A percentile compares a stretch with the other conserved stretches of the same genome.
Evolutionary conservation across 306 rosid genomes (phyloP).

Genomic region (Prunus padus): DNA sequence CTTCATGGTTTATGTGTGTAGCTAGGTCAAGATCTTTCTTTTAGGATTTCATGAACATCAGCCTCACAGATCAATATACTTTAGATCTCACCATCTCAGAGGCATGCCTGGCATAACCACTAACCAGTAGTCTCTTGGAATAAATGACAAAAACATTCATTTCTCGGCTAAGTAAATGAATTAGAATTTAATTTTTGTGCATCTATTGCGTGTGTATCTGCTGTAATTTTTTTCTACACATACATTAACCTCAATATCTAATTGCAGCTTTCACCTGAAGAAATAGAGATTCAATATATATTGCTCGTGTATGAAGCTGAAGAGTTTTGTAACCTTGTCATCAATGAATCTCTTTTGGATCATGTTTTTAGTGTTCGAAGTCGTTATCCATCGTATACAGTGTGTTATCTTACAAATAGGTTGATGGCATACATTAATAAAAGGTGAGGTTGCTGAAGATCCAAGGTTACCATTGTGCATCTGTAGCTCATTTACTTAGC

Average conservation of each 20-base stretch:
- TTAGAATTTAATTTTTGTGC: neutral
- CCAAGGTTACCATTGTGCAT: neutral
- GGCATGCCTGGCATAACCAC: neutral
- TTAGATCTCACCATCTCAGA: neutral
- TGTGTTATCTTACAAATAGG: constrained; percentile 82
- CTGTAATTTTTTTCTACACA: neutral
- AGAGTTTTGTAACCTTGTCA: constrained; percentile 64
- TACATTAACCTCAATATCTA: constrained; percentile 30
- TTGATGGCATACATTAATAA: constrained; percentile 73
- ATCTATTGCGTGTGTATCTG: neutral
- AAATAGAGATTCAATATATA: constrained; percentile 63
- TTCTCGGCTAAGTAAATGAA: neutral
- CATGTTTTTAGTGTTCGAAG: constrained; percentile 58
- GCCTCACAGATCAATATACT: neutral
- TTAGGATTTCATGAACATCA: neutral
- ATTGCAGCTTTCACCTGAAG: constrained; percentile 57
- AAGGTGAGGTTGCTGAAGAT: constrained; percentile 47
- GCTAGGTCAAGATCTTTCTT: neutral
- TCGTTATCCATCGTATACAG: constrained; percentile 72
- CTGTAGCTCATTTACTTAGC: constrained; percentile 3
- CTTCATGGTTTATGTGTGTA: constrained; percentile 2
- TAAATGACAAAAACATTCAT: neutral
- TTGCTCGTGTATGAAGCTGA: constrained; percentile 74
- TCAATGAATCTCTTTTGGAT: constrained; percentile 54
- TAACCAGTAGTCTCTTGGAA: neutral